These are phyloP conservation scores for Kwoniella heveanensis DNA, from an alignment of 768 basidiomycete species.

Conservation along the genomic window DNA sequence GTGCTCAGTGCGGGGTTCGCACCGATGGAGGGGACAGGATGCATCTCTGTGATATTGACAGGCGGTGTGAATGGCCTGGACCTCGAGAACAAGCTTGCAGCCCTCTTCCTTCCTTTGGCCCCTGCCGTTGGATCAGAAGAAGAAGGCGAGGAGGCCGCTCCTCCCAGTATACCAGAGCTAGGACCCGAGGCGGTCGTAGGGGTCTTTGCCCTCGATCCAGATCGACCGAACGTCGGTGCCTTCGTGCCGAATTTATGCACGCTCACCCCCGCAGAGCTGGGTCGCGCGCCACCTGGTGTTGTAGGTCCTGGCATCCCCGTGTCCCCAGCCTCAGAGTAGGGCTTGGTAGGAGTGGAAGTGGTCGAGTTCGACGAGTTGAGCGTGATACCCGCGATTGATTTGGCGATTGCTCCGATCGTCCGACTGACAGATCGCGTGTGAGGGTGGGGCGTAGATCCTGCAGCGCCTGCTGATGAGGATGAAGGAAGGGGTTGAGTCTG, in stretches of 20 bases:
- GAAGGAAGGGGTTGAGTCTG: background rate
- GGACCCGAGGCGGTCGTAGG: constrained; percentile 3
- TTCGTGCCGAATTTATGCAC: constrained; percentile 26
- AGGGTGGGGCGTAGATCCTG: background rate
- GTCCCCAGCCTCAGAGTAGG: background rate
- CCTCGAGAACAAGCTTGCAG: constrained; percentile 27
- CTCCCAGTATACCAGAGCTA: background rate
- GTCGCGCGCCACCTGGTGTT: background rate
- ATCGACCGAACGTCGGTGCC: constrained; percentile 8
- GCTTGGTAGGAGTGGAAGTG: background rate
- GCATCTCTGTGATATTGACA: constrained; percentile 22
- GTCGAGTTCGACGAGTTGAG: background rate
- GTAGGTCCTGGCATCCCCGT: background rate
- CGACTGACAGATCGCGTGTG: constrained; percentile 23
- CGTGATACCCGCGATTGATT: constrained; percentile 16
- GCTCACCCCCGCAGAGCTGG: background rate
- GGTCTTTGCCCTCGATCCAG: constrained; percentile 10
- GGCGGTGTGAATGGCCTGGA: constrained; percentile 37
- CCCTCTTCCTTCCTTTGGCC: constrained; percentile 15
- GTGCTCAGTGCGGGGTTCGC: too few species aligned
- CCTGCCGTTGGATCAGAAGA: background rate
- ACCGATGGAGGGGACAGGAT: constrained; percentile 20
- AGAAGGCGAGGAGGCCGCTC: background rate
- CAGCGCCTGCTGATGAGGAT: background rate
- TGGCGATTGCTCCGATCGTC: constrained; percentile 27